These are phyloP conservation scores for Apophysomyces elegans DNA, from an alignment of 371 early-diverging fungal species.

Conservation along the genomic window DNA sequence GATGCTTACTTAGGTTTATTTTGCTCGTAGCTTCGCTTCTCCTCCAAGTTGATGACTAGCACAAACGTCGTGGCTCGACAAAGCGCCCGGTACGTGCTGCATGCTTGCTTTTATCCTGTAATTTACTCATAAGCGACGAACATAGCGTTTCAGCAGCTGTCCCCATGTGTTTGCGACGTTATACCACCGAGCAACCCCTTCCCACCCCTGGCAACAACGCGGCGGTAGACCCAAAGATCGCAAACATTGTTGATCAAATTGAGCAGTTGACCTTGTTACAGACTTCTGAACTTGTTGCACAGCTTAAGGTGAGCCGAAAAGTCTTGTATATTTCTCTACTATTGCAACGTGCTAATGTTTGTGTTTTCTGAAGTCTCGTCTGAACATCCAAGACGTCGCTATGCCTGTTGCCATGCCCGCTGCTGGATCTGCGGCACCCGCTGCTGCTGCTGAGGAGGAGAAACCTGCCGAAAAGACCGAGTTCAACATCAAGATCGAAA, in stretches of 20 bases:
- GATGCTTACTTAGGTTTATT: not conserved
- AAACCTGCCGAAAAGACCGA: slow-evolving; percentile 91
- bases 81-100: slow-evolving; percentile 38
- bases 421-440: slow-evolving; percentile 60
- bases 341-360: not conserved
- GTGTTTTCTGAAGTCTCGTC: slow-evolving; percentile 58
- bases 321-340: not conserved
- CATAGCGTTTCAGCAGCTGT: slow-evolving; percentile 33
- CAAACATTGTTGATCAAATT: slow-evolving; percentile 88
- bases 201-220: slow-evolving; percentile 64
- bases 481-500: slow-evolving; percentile 94
- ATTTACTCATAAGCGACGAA: not conserved
- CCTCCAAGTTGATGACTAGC: slow-evolving; percentile 43
- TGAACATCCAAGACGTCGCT: slow-evolving; percentile 93
- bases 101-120: not conserved
- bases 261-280: slow-evolving; percentile 88
- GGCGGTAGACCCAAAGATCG: slow-evolving; percentile 73
- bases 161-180: slow-evolving; percentile 42
- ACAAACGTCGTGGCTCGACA: slow-evolving; percentile 38
- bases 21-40: slow-evolving; percentile 43
- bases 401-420: slow-evolving; percentile 69
- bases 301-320: slow-evolving; percentile 74
- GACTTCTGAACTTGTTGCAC: slow-evolving; percentile 86
- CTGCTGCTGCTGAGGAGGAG: slow-evolving; percentile 79
- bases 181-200: slow-evolving; percentile 49